Percentiles rank a stretch among this genome's conserved stretches.
Evolutionary conservation across 495 filamentous ascomycete species (phyloP).

Genomic region (Xylaria intraflava): DNA sequence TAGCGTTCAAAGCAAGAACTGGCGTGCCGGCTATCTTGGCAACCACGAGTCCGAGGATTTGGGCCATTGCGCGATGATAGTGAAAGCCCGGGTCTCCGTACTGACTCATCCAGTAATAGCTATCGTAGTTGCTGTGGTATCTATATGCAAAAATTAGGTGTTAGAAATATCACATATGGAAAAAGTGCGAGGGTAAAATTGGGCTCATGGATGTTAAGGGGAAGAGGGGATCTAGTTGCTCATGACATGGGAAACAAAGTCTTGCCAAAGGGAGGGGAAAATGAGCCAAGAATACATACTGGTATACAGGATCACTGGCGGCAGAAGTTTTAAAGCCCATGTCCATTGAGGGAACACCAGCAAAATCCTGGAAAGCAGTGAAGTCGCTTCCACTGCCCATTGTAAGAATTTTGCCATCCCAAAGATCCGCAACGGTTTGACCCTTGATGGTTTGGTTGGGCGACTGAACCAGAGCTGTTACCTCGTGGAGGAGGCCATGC

Average conservation of each 20-base stretch:
- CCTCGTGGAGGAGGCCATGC: constrained; percentile 65
- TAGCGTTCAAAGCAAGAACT: constrained; percentile 69
- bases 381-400: constrained; percentile 84
- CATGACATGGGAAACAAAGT: neutral
- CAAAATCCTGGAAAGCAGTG: constrained; percentile 87
- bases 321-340: constrained; percentile 63
- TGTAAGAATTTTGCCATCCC: constrained; percentile 58
- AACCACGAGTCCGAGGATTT: constrained; percentile 70
- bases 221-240: neutral
- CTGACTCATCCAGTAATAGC: constrained; percentile 77
- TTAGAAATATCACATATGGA: neutral
- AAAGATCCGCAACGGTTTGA: constrained; percentile 67
- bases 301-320: constrained; percentile 47
- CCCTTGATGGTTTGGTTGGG: constrained; percentile 79
- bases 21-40: constrained; percentile 75
- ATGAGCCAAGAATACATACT: constrained; percentile 41
- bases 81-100: constrained; percentile 78
- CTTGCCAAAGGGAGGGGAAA: neutral
- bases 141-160: neutral
- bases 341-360: constrained; percentile 79
- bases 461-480: constrained; percentile 62
- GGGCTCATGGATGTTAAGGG: neutral
- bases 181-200: neutral
- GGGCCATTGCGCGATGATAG: constrained; percentile 74
- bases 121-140: constrained; percentile 84